phyloP scores from a whole-genome alignment of 1,284 basidiomycete species.

The Ustilago nuda region DNA sequence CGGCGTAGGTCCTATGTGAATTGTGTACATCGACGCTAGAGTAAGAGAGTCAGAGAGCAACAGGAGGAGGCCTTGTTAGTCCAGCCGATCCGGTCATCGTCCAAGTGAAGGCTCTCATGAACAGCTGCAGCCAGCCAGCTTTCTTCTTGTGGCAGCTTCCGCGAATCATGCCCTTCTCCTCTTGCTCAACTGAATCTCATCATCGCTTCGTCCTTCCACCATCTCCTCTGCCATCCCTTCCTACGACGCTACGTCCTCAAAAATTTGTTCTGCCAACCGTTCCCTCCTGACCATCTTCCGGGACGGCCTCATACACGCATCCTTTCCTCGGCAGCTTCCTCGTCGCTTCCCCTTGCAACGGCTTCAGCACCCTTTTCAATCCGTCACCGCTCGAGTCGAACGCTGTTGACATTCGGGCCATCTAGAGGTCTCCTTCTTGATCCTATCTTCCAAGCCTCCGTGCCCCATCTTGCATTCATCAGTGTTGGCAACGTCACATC shows the following conservation, averaged over 20 bases:
- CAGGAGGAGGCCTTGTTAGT: neutral
- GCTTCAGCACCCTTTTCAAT: neutral
- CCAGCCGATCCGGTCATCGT: neutral
- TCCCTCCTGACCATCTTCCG: neutral
- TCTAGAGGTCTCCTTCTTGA: no score
- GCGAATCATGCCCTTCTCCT: neutral
- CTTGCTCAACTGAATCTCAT: neutral
- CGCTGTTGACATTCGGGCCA: neutral
- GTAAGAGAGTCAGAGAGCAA: neutral
- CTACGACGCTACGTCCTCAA: neutral
- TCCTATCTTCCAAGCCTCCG: neutral
- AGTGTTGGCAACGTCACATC: no score
- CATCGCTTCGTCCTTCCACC: neutral
- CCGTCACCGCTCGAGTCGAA: neutral
- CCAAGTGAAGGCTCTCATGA: neutral
- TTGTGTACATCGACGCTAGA: neutral
- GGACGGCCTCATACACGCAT: constrained; percentile 16
- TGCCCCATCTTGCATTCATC: neutral
- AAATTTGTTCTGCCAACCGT: neutral
- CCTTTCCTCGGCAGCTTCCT: constrained; percentile 8
- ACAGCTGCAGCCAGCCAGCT: constrained; percentile 4
- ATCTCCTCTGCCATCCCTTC: neutral
- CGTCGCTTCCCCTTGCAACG: neutral
- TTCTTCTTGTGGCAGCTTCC: constrained; percentile 12
- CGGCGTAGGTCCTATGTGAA: constrained; percentile 1